phyloP scores from a whole-genome alignment of 2,329 filamentous ascomycete genomes.

The Cercospora sp. region DNA sequence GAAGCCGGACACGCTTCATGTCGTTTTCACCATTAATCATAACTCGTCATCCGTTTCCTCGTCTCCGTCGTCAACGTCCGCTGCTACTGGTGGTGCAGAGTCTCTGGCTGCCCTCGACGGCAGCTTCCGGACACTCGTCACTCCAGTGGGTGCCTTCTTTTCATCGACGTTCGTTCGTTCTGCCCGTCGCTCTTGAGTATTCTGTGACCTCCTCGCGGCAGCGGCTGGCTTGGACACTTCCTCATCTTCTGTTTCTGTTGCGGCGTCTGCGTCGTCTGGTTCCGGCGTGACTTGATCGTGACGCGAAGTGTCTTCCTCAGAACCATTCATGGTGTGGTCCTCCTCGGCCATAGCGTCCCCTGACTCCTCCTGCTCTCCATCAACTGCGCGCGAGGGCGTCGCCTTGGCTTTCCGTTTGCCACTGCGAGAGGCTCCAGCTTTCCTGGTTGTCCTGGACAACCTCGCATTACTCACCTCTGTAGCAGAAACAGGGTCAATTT shows the following conservation, averaged over 20 bases:
- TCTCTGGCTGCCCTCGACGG: slow-evolving; percentile 22
- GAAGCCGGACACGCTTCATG: background rate
- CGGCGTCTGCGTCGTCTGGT: slow-evolving; percentile 13
- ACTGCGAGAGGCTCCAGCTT: slow-evolving; percentile 32
- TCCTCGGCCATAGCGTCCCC: slow-evolving; percentile 36
- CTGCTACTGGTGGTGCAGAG: slow-evolving; percentile 17
- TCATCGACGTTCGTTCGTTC: slow-evolving; percentile 21
- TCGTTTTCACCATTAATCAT: slow-evolving; percentile 17
- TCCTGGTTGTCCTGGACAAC: slow-evolving; percentile 17
- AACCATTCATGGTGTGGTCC: slow-evolving; percentile 25
- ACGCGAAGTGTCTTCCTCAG: slow-evolving; percentile 24
- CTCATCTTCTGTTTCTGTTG: slow-evolving; percentile 11
- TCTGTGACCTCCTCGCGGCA: slow-evolving; percentile 2
- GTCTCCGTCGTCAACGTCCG: slow-evolving; percentile 29
- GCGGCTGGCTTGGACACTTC: background rate
- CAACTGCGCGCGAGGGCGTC: slow-evolving; percentile 40
- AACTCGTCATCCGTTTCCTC: slow-evolving; percentile 40
- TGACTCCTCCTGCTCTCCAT: slow-evolving; percentile 21
- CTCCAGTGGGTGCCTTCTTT: background rate
- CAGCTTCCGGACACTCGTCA: slow-evolving; percentile 19
- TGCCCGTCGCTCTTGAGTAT: slow-evolving; percentile 2
- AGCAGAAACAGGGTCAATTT: slow-evolving; percentile 60
- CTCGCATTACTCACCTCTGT: slow-evolving; percentile 26
- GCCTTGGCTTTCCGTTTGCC: slow-evolving; percentile 40
- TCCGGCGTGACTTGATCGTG: slow-evolving; percentile 18